Evolutionary conservation across 2,329 filamentous ascomycete genomes (phyloP), one percentile per base, ranked within the genome.

Genomic region (Pseudogymnoascus sp.): DNA sequence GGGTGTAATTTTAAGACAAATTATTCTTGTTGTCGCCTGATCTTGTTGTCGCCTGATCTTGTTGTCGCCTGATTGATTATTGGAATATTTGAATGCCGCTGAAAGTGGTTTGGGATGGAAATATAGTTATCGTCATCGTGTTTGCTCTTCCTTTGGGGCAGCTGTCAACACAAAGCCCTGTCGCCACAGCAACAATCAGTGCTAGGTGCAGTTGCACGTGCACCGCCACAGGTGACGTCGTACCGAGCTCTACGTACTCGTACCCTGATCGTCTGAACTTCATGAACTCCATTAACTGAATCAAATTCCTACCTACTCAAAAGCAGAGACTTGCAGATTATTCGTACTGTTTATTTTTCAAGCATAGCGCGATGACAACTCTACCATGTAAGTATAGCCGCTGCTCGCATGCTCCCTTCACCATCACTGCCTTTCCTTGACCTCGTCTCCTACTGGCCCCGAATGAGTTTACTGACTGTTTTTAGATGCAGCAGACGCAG

Each of bases 401-500:
- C 24, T 62, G 59, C 64, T 72, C 65, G 16, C 66, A 70, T 63
- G 68, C 66, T 61, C 64, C 47, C 61, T 69, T 68, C 64, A 53
- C 62, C 44, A 66, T 70, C 31, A 70, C 68, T 59, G 61, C 65
- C 56, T 64, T 68, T 33, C 65, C 50, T 68, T 69, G 56, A 62
- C 61, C 50, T 61, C 61, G 26, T 35, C 16, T 44, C 37, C 61
- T 61, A 37, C 47, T 61, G 19, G 33, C 64, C 68, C 33, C 67
- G 71, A 65, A 69, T 63, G 61, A 68, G 65, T 61, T 67, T 71
- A 64, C 72, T 74, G 65, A 74, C 68, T 16, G 67, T 62, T 62
- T 67, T 65, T 78, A 97, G 95, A 97, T 82, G 95, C 95, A 73
- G 92, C 96, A 70, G 95, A 99, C 79, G 95, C 95, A 72, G 95